Evolutionary conservation across 345 rosid genomes (phyloP).

Genomic region (Clausena lansium): DNA sequence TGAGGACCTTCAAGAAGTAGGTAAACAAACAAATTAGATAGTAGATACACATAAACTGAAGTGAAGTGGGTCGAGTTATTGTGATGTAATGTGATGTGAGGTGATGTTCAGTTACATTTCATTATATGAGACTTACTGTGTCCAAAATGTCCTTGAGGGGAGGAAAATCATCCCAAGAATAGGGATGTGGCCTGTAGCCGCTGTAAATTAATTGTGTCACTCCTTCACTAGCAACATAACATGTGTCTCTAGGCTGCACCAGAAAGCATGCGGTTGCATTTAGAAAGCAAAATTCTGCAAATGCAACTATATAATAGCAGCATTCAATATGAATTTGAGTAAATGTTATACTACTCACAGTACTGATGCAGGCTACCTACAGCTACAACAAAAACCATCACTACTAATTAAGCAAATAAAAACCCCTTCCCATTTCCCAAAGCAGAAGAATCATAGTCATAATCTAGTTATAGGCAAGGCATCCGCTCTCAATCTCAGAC

Average conservation of each 20-base stretch:
- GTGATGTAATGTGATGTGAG: not conserved
- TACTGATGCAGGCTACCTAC: no score
- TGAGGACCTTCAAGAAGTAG: conserved; percentile 52
- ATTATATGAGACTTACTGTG: conserved; percentile 37
- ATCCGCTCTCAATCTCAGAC: no score
- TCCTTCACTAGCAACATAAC: conserved; percentile 59
- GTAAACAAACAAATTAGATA: not conserved
- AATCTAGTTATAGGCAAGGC: no score
- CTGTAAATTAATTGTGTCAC: conserved; percentile 60
- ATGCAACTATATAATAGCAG: no score
- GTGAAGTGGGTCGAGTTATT: not conserved
- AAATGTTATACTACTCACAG: not conserved
- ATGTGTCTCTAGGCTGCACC: conserved; percentile 76
- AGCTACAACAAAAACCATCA: no score
- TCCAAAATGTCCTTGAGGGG: conserved; percentile 72
- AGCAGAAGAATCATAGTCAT: no score
- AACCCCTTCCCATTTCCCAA: no score
- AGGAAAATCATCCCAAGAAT: conserved; percentile 85
- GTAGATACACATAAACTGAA: not conserved
- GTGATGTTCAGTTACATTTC: not conserved
- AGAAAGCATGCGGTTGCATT: not conserved
- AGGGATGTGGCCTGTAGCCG: conserved; percentile 65
- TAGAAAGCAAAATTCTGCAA: not conserved
- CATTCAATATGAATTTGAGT: not conserved
- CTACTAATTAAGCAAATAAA: no score